Evolutionary conservation across 2,329 filamentous ascomycete species (phyloP), one percentile per base, ranked within the genome.

Genomic region (Penicillium sp.): DNA sequence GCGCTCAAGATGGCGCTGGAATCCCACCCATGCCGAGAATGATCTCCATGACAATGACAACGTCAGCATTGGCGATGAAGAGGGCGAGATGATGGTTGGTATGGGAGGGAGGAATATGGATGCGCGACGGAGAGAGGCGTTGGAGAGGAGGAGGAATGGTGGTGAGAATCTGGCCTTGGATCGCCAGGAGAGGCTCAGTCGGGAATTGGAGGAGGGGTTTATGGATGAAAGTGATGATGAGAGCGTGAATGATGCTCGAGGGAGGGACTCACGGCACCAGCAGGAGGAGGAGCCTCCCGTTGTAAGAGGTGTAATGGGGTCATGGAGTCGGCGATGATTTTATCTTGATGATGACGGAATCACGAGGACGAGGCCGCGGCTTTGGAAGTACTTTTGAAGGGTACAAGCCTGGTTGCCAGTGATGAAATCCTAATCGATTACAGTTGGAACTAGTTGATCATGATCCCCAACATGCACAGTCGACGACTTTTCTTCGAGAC

Each of bases 131-230:
- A 63, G 74, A 43, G 72, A 73, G 50, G 73, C 69, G 3, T 52
- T 75, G 50, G 64, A 69, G 55, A 63, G 66, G 59, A 60, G 54
- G 73, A 76, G 48, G 68, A 18, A 75, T 46, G 70, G 69, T 32
- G 29, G 29, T 32, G 29, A 32, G 29, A 11, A 32, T 32, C 8
- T 11, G 29, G 29, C 7, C 11, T 57, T 57, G n/a, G 66, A 66
- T 29, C 67, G 53, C 42, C 67, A 67, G 58, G 63, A 80, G 57
- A 76, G 89, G 53, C 61, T 95, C 52, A 91, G 88, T 66, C 76
- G 88, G 69, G 89, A 95, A 73, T 68, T 91, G 44, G 87, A 91
- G 65, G 79, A 85, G 60, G 85, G 84, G 0, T 88, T 88, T 63
- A 80, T 81, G 68, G 85, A 88, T 64, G 83, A 86, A 57, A 87